A percentile compares a stretch with the other conserved stretches of the same genome.
phyloP scores from a whole-genome alignment of 169 alveolate genomes.

The Miamiensis avidus region DNA sequence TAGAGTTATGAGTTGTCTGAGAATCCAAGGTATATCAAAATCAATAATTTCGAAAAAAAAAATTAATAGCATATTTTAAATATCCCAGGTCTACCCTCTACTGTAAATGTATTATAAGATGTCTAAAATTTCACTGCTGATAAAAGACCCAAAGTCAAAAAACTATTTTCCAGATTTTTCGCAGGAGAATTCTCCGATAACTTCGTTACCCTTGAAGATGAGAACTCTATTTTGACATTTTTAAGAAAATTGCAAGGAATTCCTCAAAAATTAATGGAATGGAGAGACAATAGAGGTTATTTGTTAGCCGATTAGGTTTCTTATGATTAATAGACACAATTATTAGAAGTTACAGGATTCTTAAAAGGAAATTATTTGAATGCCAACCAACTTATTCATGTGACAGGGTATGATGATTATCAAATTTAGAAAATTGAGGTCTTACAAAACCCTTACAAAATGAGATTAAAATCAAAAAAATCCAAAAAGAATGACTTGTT shows the following conservation, averaged over 20 bases:
- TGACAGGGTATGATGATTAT: slow-evolving; percentile 85
- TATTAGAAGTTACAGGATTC: slow-evolving; percentile 39
- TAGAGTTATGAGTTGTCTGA: slow-evolving; percentile 64
- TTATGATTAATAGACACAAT: slow-evolving; percentile 6
- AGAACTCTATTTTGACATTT: slow-evolving; percentile 54
- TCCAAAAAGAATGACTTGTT: slow-evolving; percentile 48
- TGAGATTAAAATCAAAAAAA: slow-evolving; percentile 44
- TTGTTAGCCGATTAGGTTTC: slow-evolving; percentile 59
- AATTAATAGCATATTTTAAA: too few species aligned
- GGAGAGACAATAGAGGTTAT: slow-evolving; percentile 67
- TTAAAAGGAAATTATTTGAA: slow-evolving; percentile 60
- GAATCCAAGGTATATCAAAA: slow-evolving; percentile 58
- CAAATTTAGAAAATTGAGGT: slow-evolving; percentile 61
- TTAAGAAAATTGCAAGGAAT: slow-evolving; percentile 47
- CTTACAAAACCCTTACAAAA: slow-evolving; percentile 40
- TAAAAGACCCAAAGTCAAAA: slow-evolving; percentile 74
- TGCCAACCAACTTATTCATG: slow-evolving; percentile 76
- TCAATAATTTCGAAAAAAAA: neutral
- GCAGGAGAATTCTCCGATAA: slow-evolving; percentile 75
- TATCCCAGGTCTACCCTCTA: slow-evolving; percentile 55
- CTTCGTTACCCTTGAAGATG: slow-evolving; percentile 31
- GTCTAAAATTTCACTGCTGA: slow-evolving; percentile 48
- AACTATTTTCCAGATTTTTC: slow-evolving; percentile 77
- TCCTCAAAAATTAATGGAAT: slow-evolving; percentile 24
- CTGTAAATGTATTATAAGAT: slow-evolving; percentile 73